Evolutionary conservation across 371 early-diverging fungal species (phyloP), one percentile per base, ranked within the genome.

Genomic region (Actinomortierella wolfii): DNA sequence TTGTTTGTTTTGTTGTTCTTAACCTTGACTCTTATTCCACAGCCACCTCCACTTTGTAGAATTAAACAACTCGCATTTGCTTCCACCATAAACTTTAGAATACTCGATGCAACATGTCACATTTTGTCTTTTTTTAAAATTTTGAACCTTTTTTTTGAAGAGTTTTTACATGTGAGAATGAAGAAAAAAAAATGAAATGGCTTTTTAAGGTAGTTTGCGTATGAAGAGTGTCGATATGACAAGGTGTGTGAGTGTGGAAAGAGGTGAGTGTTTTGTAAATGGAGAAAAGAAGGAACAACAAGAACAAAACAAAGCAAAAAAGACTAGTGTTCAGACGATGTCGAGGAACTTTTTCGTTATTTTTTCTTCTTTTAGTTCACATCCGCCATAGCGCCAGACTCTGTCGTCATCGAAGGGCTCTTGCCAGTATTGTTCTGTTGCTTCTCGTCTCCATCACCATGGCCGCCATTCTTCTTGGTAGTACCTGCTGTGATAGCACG

Each of bases 381-480:
- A 57, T 66, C 73, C 2, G 73, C 73, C 73, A 73, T 73, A 1
- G 64, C 67, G 15, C 73, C 73, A 24, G 73, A 73, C 25, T 73
- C 73, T 28, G 67, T 54, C 18, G 51, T 26, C 24, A 42, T 48
- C 3, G 59, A 24, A 13, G 62, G 20, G 23, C 43, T 59, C 8
- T 56, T 63, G 9, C 66, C 73, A 41, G 44, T 43, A 6, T 18
- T 51, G 58, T 50, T 62, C 25, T 54, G 57, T 43, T 18, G 66
- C 51, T 60, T 65, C 57, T 55, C 46, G 57, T 61, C 53, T 47
- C 51, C 56, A n/a, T n/a, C n/a, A n/a, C n/a, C n/a, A n/a, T n/a
- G n/a, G n/a, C n/a, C n/a, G 59, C 47, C 76, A 54, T 50, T 70
- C 71, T 28, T 69, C 68, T 60, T 77, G 73, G 58, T 67, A 11